Conservation (phyloP, 495 filamentous ascomycete species). For the Trichocladium antarcticum region DNA sequence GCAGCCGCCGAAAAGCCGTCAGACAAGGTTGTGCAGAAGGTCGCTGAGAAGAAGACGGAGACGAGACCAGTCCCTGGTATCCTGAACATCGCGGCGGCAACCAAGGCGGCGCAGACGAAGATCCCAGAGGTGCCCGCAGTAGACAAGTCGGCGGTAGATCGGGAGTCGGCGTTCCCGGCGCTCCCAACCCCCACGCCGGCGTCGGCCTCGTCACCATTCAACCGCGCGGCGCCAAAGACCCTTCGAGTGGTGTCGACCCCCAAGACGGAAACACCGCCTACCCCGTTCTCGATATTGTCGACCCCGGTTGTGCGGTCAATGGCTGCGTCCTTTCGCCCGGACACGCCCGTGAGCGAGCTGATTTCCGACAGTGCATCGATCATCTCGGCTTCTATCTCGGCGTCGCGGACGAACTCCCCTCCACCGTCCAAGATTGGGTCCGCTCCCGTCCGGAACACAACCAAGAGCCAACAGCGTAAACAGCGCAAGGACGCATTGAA, state of each 20-base stretch:
- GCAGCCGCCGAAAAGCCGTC: slow-evolving; percentile 35
- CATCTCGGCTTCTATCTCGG: slow-evolving; percentile 69
- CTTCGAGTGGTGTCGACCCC: slow-evolving; percentile 62
- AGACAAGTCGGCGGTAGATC: slow-evolving; percentile 27
- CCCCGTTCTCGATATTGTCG: slow-evolving; percentile 5
- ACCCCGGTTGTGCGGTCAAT: slow-evolving; percentile 28
- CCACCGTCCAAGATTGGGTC: slow-evolving; percentile 60
- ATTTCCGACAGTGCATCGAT: slow-evolving; percentile 68
- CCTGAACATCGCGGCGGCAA: slow-evolving; percentile 53
- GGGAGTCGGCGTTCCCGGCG: slow-evolving; percentile 36
- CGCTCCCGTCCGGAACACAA: slow-evolving; percentile 65
- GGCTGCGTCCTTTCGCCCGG: slow-evolving; percentile 50
- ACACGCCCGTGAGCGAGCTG: slow-evolving; percentile 64
- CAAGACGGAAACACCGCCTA: slow-evolving; percentile 51
- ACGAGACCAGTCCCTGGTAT: slow-evolving; percentile 49
- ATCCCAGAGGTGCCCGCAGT: slow-evolving; percentile 19
- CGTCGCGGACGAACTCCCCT: slow-evolving; percentile 65
- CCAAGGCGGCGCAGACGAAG: slow-evolving; percentile 25
- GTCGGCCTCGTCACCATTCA: slow-evolving; percentile 36
- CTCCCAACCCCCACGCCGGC: slow-evolving; percentile 42
- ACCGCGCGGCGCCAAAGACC: slow-evolving; percentile 41
- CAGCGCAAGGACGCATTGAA: slow-evolving; percentile 65
- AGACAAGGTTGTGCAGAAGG: not conserved
- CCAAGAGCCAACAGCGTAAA: slow-evolving; percentile 86
- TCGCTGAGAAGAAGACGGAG: slow-evolving; percentile 37